Evolutionary conservation across 345 rosid species (phyloP), one percentile per base, ranked within the genome.

Genomic region (Gynandropsis gynandra): DNA sequence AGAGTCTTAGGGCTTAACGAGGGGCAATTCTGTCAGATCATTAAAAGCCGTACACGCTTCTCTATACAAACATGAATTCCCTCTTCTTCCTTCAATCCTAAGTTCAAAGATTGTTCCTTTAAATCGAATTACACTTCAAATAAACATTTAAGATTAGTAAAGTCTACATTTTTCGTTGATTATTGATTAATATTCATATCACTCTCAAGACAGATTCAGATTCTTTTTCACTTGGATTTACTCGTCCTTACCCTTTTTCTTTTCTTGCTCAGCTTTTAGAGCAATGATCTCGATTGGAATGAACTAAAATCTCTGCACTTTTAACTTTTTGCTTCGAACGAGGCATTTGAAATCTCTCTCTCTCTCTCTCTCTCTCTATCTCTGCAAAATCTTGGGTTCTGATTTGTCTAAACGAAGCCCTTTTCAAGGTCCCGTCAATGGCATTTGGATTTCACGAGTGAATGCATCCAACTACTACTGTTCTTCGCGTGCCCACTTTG

Each of bases 261-360:
- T 57, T 68, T 46, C 16, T 62, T 36, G 55, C 55, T 51, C 48
- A 62, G 66, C 63, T 67, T 67, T 67, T 62, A 37, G 34, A 16
- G 59, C 48, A 52, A 53, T 52, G 69, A 69, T 62, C 48, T 58
- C 14, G 37, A 12, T 52, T 49, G 54, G 47, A 63, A 47, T 63
- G 65, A 66, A 61, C 50, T 54, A 43, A 53, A 67, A 66, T 33
- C 47, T 43, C 64, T 52, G 61, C 32, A 47, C 41, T 20, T 16
- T 58, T 35, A 16, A 47, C 21, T 47, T 48, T 54, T 34, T 57
- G 51, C 76, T 35, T 19, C 40, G 54, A 66, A 50, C 67, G 69
- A 67, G 70, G 61, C 63, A 41, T 44, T 52, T 3, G 34, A 52
- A 44, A 29, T 16, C 45, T 19, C 54, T 45, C 17, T 44, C 41